A percentile compares a stretch with the other conserved stretches of the same genome.
phyloP scores from a whole-genome alignment of 2,329 filamentous ascomycete genomes.

The Neoscytalidium dimidiatum region DNA sequence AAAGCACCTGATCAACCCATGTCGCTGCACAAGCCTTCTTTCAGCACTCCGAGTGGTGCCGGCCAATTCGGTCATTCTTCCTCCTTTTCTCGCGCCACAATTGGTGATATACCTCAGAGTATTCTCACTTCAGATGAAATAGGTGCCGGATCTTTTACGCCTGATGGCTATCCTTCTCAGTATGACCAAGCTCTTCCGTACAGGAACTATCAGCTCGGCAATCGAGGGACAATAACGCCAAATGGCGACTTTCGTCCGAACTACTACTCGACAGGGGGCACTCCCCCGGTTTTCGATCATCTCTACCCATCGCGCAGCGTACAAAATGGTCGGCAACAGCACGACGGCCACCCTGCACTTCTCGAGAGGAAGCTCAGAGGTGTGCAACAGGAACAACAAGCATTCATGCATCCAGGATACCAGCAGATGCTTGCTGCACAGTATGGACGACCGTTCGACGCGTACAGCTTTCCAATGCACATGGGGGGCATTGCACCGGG shows the following conservation, averaged over 20 bases:
- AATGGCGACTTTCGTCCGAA: conserved; percentile 48
- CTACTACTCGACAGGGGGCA: conserved; percentile 50
- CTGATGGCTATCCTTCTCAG: conserved; percentile 37
- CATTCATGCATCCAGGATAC: conserved; percentile 6
- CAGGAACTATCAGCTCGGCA: conserved; percentile 43
- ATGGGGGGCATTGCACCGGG: conserved; percentile 31
- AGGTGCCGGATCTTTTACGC: conserved; percentile 34
- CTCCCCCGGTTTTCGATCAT: conserved; percentile 46
- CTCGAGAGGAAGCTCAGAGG: conserved; percentile 53
- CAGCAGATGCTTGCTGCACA: conserved; percentile 38
- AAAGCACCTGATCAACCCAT: conserved; percentile 34
- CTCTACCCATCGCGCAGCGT: conserved; percentile 45
- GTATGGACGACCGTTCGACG: conserved; percentile 24
- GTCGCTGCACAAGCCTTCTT: conserved; percentile 34
- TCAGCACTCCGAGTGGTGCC: conserved; percentile 32
- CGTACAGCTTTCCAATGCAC: conserved; percentile 27
- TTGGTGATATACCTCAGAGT: conserved; percentile 28
- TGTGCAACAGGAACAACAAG: conserved; percentile 46
- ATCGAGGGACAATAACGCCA: conserved; percentile 43
- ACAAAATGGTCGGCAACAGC: conserved; percentile 33
- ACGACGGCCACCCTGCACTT: conserved; percentile 45
- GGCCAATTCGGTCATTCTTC: conserved; percentile 26
- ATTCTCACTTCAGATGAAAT: conserved; percentile 26
- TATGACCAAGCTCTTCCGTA: conserved; percentile 40
- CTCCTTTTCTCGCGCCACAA: conserved; percentile 18